Conservation (phyloP, 306 rosid species). For the Dryas drummondii region DNA sequence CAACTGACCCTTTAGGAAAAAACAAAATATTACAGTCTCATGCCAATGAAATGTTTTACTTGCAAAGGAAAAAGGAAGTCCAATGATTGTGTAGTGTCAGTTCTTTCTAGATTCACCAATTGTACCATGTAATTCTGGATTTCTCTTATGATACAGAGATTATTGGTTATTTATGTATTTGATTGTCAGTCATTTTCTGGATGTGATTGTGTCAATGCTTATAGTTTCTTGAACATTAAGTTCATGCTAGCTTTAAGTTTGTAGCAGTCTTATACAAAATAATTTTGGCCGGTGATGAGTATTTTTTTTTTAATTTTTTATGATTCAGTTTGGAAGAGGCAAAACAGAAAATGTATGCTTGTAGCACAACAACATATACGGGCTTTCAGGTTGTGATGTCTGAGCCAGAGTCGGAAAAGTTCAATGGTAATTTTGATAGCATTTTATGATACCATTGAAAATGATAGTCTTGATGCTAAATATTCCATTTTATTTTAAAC, state of each 20-base stretch:
- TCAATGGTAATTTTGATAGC: conserved; percentile 47
- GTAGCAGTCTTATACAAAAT: not conserved
- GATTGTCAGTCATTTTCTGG: not conserved
- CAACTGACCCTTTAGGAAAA: not conserved
- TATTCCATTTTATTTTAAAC: conserved; percentile 18
- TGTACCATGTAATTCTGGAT: no score
- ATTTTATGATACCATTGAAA: not conserved
- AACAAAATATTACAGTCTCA: not conserved
- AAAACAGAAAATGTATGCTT: conserved; percentile 77
- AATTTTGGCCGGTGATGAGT: not conserved
- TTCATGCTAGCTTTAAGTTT: not conserved
- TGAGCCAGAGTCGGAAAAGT: conserved; percentile 80
- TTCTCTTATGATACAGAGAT: no score
- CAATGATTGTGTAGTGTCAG: no score
- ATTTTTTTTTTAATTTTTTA: not conserved
- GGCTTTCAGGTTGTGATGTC: conserved; percentile 86
- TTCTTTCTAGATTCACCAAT: no score
- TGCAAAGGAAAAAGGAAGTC: no score
- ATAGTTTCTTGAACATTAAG: not conserved
- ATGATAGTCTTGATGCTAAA: conserved; percentile 2
- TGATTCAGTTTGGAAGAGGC: conserved; percentile 79
- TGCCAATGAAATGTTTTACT: not conserved
- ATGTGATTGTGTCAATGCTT: not conserved
- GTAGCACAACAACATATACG: conserved; percentile 76
- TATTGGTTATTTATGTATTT: not conserved